Conservation (phyloP, 208 protist species). For the Tritrichomonas foetus region DNA sequence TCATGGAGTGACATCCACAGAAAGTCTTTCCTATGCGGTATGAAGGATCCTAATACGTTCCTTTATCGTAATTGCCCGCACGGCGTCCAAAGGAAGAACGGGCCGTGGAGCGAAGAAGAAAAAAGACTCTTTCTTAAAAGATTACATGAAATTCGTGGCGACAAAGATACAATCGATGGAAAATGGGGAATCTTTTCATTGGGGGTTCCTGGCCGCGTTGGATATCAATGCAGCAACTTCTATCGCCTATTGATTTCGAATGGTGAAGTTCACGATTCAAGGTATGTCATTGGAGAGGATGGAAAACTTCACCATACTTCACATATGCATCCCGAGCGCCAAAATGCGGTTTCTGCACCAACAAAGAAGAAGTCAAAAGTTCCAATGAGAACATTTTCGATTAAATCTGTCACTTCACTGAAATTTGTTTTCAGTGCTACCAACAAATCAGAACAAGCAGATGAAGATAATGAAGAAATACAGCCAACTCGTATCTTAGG, state of each 20-base stretch:
- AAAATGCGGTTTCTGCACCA: neutral
- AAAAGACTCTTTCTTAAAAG: neutral
- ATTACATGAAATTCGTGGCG: neutral
- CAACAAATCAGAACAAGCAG: neutral
- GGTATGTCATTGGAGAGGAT: neutral
- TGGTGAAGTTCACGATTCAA: neutral
- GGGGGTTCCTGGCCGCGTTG: constrained; percentile 63
- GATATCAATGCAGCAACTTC: constrained; percentile 56
- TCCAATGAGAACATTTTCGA: neutral
- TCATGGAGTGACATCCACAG: neutral
- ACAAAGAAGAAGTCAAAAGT: neutral
- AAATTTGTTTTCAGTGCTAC: neutral
- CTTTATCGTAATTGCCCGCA: neutral
- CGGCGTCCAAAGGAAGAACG: neutral
- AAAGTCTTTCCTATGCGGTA: neutral
- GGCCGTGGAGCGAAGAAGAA: neutral
- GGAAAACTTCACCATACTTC: constrained; percentile 32
- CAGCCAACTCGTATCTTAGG: neutral
- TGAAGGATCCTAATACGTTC: neutral
- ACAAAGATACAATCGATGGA: constrained; percentile 44
- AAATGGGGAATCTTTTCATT: constrained; percentile 65
- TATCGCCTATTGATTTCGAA: neutral
- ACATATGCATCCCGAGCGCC: neutral
- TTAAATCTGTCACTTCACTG: neutral
- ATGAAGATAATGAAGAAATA: neutral